Conservation (phyloP, 1,284 basidiomycete species). For the Cutaneotrichosporon mucoides region DNA sequence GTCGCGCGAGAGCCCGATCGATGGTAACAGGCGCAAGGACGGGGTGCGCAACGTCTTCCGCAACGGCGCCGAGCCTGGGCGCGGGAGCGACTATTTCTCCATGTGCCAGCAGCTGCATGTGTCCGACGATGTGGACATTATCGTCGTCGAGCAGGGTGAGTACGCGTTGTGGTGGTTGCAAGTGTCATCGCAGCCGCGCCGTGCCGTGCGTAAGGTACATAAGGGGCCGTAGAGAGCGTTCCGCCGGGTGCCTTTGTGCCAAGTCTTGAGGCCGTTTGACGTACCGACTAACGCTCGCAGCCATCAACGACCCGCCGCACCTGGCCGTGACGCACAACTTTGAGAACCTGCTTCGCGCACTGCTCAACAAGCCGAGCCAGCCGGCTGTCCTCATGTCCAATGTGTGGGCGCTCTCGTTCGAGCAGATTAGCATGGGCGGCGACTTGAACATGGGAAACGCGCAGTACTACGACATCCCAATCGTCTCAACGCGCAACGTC, state of each 20-base stretch:
- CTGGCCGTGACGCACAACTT: slow-evolving; percentile 6
- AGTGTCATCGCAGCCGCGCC: too few relatives aligned
- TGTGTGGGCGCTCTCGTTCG: slow-evolving; percentile 38
- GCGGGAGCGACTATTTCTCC: slow-evolving; percentile 33
- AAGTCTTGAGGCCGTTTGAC: too few relatives aligned
- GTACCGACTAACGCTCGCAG: slow-evolving; percentile 4
- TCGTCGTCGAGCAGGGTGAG: slow-evolving; percentile 31
- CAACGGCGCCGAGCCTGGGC: slow-evolving; percentile 28
- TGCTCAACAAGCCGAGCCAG: slow-evolving; percentile 1
- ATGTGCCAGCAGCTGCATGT: slow-evolving; percentile 32
- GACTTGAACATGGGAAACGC: slow-evolving; percentile 37
- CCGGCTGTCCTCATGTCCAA: slow-evolving; percentile 19
- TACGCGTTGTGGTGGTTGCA: not conserved
- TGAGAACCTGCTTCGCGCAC: slow-evolving; percentile 12
- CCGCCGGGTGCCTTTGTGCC: too few relatives aligned
- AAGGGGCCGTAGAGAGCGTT: too few relatives aligned
- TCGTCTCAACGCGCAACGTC: slow-evolving; percentile 34
- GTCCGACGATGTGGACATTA: slow-evolving; percentile 29
- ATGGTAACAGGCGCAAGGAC: slow-evolving; percentile 3
- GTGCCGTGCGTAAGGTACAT: too few relatives aligned
- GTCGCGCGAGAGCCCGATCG: not conserved
- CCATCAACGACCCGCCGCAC: slow-evolving; percentile 33
- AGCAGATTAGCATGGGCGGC: slow-evolving; percentile 31
- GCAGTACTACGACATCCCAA: slow-evolving; percentile 44
- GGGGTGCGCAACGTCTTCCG: slow-evolving; percentile 23